Evolutionary conservation across 257 asterid genomes (phyloP).

Genomic region (Solanum peruvianum): DNA sequence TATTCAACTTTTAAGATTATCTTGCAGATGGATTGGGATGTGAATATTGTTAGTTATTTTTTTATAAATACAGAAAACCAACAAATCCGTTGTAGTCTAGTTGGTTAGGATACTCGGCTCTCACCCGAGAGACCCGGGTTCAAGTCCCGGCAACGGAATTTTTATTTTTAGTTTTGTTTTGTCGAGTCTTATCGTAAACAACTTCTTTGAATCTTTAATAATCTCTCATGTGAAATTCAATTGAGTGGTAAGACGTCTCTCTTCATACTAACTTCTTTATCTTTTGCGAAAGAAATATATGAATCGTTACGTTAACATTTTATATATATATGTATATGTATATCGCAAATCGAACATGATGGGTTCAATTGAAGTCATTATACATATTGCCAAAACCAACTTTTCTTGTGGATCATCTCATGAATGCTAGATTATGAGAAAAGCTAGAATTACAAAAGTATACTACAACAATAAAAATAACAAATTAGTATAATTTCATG

Average conservation of each 20-base stretch:
- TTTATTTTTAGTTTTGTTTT: neutral
- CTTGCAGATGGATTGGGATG: neutral
- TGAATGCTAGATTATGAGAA: neutral
- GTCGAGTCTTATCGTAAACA: neutral
- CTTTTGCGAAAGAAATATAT: neutral
- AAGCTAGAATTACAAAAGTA: neutral
- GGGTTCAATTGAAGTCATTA: neutral
- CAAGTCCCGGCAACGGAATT: slow-evolving; percentile 65
- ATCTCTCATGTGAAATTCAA: neutral
- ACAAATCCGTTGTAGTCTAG: slow-evolving; percentile 87
- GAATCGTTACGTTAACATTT: neutral
- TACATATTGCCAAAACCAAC: neutral
- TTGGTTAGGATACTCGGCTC: slow-evolving; percentile 98
- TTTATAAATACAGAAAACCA: too few relatives aligned
- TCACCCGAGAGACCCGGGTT: slow-evolving; percentile 99
- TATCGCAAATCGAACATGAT: neutral
- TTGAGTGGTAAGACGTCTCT: neutral
- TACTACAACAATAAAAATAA: too few relatives aligned
- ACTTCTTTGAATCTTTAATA: neutral
- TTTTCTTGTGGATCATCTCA: neutral
- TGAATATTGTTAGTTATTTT: neutral
- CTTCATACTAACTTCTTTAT: rapidly evolving
- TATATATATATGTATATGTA: neutral
- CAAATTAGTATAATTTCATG: too few relatives aligned
- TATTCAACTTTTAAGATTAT: neutral